Conservation (phyloP, 2,329 filamentous ascomycete species). For the Colletotrichum costaricense region DNA sequence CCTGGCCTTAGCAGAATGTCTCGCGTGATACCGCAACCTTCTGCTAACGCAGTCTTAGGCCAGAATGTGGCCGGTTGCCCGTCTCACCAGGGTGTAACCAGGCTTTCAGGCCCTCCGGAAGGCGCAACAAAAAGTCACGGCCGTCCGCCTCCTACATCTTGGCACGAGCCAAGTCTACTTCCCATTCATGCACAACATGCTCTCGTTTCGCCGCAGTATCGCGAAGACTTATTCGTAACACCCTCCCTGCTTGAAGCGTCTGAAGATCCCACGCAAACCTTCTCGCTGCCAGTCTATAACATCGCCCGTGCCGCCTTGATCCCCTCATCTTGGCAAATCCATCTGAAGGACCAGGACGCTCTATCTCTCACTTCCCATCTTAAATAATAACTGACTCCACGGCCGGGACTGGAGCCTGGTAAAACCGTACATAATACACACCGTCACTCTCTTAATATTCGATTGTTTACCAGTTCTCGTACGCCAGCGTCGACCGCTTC, state of each 20-base stretch:
- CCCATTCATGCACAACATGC: slow-evolving; percentile 31
- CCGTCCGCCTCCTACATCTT: slow-evolving; percentile 24
- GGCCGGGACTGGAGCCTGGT: slow-evolving; percentile 35
- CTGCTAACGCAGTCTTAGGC: slow-evolving; percentile 22
- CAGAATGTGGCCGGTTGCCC: background rate
- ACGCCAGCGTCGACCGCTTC: slow-evolving; percentile 17
- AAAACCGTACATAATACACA: background rate
- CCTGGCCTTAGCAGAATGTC: slow-evolving; percentile 7
- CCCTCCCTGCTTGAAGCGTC: slow-evolving; percentile 32
- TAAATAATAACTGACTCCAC: background rate
- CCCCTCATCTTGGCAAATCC: background rate
- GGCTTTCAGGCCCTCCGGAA: background rate
- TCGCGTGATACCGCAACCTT: background rate
- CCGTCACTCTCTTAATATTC: background rate
- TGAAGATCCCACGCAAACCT: slow-evolving; percentile 38
- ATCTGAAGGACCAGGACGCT: background rate
- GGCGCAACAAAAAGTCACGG: slow-evolving; percentile 26
- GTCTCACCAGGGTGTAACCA: slow-evolving; percentile 16
- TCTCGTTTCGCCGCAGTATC: slow-evolving; percentile 30
- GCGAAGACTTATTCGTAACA: slow-evolving; percentile 17
- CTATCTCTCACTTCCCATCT: slow-evolving; percentile 1
- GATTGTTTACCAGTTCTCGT: background rate
- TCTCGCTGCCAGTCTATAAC: slow-evolving; percentile 34
- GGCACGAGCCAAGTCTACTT: slow-evolving; percentile 28
- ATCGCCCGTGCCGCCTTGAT: slow-evolving; percentile 8